phyloP scores from a whole-genome alignment of 805 yeast species.

The Myxozyma monticola region DNA sequence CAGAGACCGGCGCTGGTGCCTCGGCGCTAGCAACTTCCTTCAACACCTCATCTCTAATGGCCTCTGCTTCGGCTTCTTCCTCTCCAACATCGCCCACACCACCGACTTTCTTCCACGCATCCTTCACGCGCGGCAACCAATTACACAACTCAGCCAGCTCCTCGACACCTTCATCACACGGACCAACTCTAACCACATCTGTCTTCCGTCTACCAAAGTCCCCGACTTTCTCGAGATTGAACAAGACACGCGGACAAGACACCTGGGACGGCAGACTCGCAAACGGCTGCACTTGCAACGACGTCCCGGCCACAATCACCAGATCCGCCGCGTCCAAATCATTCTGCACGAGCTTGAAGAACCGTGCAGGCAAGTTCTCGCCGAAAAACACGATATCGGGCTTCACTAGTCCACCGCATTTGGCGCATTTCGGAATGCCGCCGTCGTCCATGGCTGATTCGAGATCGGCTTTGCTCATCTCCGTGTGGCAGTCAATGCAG shows the following conservation, averaged over 20 bases:
- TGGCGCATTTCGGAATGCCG: conserved; percentile 50
- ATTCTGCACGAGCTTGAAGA: conserved; percentile 67
- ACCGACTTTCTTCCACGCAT: conserved; percentile 17
- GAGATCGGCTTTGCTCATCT: conserved; percentile 44
- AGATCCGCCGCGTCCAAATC: conserved; percentile 59
- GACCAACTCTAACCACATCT: conserved; percentile 62
- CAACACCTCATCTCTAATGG: background rate
- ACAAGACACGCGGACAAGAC: conserved; percentile 56
- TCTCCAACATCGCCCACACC: conserved; percentile 3
- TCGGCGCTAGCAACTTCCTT: too few species aligned
- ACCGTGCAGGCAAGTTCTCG: conserved; percentile 71
- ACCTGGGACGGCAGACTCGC: conserved; percentile 71
- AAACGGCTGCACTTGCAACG: conserved; percentile 86
- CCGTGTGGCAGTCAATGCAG: conserved; percentile 71
- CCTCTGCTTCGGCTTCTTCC: conserved; percentile 1
- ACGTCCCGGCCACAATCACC: conserved; percentile 89
- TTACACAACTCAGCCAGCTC: conserved; percentile 56
- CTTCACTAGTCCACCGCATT: conserved; percentile 76
- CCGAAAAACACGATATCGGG: conserved; percentile 94
- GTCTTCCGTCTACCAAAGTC: conserved; percentile 54
- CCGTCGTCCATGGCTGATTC: conserved; percentile 30
- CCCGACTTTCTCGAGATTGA: conserved; percentile 79
- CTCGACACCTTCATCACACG: conserved; percentile 66
- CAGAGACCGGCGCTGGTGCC: too few species aligned
- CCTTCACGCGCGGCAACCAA: conserved; percentile 48